Evolutionary conservation across 305 asterid species (phyloP), one percentile per base, ranked within the genome.

Genomic region (Plantago coronopus): DNA sequence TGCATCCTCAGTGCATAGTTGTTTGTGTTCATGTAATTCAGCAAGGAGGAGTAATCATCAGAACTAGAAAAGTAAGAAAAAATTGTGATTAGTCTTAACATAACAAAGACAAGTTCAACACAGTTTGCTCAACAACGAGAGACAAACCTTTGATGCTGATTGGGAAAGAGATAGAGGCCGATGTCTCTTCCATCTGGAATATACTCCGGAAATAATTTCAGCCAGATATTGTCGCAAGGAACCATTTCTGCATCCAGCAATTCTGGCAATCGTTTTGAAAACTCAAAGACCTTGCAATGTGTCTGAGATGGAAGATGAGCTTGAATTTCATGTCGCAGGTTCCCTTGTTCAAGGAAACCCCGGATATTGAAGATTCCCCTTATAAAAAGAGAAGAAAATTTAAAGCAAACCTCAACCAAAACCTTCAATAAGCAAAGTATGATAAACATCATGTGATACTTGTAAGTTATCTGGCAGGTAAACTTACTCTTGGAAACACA

Each of bases 131-230:
- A 34, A 7, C 11, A 6, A 31, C 9, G 9, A 21, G 64, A 53
- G 48, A 23, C 69, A 37, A 50, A 85, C 96, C 95, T 76, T 45
- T 59, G 72, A 27, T 49, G 50, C 9, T 54, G 72, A 54, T 74
- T 37, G 1, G 96, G 84, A 47, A 83, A 78, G 72, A 88, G 80
- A 68, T 83, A 88, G 1, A 88, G 71, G 7, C 76, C 89, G 59
- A 88, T 72, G 38, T 80, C 86, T 21, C 67, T 66, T 54, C 22
- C 64, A 61, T 74, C 83, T 1, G 81, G 86, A 59, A 17, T 27
- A 31, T 72, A 17, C 18, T 74, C 76, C 34, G 46, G 64, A 55
- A 72, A 66, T 61, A 76, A 20, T 23, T 53, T 57, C 2, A 48
- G 17, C 80, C 76, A 69, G 3, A 71, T n/a, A 48, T 58, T 48